These are phyloP conservation scores for Aspergillus pseudoterreus DNA, from an alignment of 2,329 filamentous ascomycete species.

Conservation along the genomic window DNA sequence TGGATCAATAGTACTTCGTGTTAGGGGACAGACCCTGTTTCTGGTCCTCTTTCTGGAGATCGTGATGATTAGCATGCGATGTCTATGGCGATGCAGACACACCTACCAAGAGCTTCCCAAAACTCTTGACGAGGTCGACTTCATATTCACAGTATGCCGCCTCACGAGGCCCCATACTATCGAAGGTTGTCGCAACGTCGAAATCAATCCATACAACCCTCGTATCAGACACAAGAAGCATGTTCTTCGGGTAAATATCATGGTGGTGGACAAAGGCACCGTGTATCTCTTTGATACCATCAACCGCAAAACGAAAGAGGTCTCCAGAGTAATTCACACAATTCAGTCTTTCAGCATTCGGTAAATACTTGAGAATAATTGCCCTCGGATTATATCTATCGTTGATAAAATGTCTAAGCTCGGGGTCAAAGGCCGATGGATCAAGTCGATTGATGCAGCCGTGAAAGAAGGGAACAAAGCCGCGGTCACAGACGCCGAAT, in stretches of 20 bases:
- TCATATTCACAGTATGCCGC: constrained; percentile 9
- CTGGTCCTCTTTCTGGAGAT: no score
- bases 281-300: constrained; percentile 20
- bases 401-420: no score
- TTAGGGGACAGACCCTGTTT: no score
- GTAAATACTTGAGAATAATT: no score
- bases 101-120: constrained; percentile 11
- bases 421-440: no score
- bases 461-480: no score
- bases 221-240: constrained; percentile 18
- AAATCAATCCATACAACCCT: constrained; percentile 23
- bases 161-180: constrained; percentile 1
- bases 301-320: constrained; percentile 13
- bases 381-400: no score
- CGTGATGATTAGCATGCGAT: no score
- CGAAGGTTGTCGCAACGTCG: constrained; percentile 19
- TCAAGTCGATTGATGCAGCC: no score
- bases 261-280: constrained; percentile 18
- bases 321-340: constrained; percentile 15
- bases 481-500: no score
- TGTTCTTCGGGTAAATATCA: constrained; percentile 24
- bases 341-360: no score
- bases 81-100: not conserved
- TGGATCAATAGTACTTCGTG: no score
- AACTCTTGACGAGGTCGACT: constrained; percentile 6